These are phyloP conservation scores for Russula ochroleuca DNA, from an alignment of 768 basidiomycete genomes.

Conservation along the genomic window DNA sequence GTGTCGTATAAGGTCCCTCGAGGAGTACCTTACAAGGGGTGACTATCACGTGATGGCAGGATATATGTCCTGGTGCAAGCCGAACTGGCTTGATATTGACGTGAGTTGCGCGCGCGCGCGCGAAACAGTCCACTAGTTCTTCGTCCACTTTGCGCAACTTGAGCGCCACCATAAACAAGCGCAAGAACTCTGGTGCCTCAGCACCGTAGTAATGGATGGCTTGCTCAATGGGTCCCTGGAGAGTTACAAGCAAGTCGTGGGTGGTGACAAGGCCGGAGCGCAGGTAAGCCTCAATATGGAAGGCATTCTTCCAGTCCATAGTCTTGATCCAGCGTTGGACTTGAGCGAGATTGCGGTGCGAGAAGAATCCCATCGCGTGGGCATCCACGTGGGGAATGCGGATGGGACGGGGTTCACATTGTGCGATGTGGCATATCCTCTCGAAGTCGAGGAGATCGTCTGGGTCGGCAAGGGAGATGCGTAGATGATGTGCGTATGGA, in stretches of 20 bases:
- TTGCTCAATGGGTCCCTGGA: neutral
- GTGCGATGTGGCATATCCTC: neutral
- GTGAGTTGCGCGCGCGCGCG: neutral
- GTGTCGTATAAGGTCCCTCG: slow-evolving; percentile 69
- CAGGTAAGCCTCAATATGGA: slow-evolving; percentile 70
- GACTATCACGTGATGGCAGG: slow-evolving; percentile 68
- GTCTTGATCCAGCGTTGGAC: slow-evolving; percentile 42
- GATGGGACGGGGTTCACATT: neutral
- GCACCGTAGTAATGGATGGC: neutral
- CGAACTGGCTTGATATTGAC: neutral
- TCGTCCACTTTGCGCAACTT: neutral
- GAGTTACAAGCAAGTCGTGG: neutral
- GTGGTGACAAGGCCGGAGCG: slow-evolving; percentile 60
- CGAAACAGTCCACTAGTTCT: neutral
- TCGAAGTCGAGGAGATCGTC: neutral
- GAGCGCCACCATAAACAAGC: neutral
- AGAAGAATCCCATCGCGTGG: neutral
- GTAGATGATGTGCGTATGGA: neutral
- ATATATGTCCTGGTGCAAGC: slow-evolving; percentile 40
- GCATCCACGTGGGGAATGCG: neutral
- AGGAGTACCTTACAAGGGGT: slow-evolving; percentile 68
- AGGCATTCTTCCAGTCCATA: slow-evolving; percentile 63
- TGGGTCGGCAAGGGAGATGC: neutral
- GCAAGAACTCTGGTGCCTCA: neutral
- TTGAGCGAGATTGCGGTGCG: neutral